Evolutionary conservation across 1,284 basidiomycete genomes (phyloP).

Genomic region (Caloboletus firmus): DNA sequence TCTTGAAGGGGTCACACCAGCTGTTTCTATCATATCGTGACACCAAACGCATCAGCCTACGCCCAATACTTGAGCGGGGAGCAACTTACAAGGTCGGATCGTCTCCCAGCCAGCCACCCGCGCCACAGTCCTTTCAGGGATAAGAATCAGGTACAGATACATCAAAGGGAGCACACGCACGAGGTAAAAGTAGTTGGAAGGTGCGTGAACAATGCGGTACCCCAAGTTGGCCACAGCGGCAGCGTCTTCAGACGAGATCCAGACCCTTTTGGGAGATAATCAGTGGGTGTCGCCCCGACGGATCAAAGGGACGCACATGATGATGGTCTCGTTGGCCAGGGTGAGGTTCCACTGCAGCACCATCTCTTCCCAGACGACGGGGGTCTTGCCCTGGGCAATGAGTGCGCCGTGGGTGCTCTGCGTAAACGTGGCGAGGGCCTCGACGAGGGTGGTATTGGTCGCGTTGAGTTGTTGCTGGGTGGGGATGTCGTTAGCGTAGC

Average conservation of each 20-base stretch:
- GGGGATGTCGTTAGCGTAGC: slow-evolving; percentile 52
- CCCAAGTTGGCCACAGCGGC: slow-evolving; percentile 58
- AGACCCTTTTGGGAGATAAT: slow-evolving; percentile 52
- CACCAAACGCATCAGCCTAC: slow-evolving; percentile 9
- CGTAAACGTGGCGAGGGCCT: slow-evolving; percentile 57
- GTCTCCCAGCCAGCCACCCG: slow-evolving; percentile 75
- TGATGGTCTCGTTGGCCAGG: slow-evolving; percentile 64
- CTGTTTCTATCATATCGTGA: slow-evolving; percentile 37
- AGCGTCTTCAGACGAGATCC: slow-evolving; percentile 68
- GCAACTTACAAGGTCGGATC: slow-evolving; percentile 41
- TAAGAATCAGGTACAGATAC: slow-evolving; percentile 7
- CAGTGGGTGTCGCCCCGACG: background rate
- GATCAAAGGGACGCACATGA: background rate
- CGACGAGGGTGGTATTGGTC: slow-evolving; percentile 46
- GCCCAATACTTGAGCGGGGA: background rate
- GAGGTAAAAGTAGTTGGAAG: slow-evolving; percentile 78
- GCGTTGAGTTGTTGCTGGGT: slow-evolving; percentile 46
- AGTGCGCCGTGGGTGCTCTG: slow-evolving; percentile 51
- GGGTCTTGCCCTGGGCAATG: slow-evolving; percentile 50
- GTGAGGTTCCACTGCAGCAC: slow-evolving; percentile 63
- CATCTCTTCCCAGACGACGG: slow-evolving; percentile 75
- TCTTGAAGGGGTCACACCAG: slow-evolving; percentile 59
- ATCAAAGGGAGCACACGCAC: slow-evolving; percentile 38
- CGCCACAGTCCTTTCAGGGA: slow-evolving; percentile 69
- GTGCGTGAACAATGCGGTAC: slow-evolving; percentile 63